Evolutionary conservation across 2,329 filamentous ascomycete genomes (phyloP), one percentile per base, ranked within the genome.

Genomic region (Ceratocystis colombiana): DNA sequence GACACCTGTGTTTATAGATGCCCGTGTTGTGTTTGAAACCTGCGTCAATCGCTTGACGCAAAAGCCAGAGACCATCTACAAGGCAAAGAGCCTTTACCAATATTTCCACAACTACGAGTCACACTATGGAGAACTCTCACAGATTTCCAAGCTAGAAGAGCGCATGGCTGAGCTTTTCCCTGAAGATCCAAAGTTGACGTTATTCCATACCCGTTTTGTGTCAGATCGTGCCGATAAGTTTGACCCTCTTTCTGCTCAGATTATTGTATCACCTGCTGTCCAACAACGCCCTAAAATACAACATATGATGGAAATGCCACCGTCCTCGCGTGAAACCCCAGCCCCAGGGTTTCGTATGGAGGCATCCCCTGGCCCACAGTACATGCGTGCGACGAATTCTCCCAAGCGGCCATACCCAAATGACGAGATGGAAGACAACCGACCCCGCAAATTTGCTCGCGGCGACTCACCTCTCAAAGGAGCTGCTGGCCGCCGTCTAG

Each of bases 91-190:
- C 0, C 83, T 99, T 0, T 96, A 96, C 72, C 80, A 86, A 1
- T 97, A 93, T 76, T 93, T 99, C 74, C 93, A 99, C 76, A 88
- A 92, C 71, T 96, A 96, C 73, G 94, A 99, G 77, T 92, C 91
- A 10, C 87, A 91, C 70, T 99, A 92, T 72, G 94, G 95, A 66
- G 94, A 99, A 73, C 82, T 97, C 4, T 85, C 88, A 5, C 92
- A 97, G 71, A 90, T 99, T 65, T 85, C 86, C 70, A 94, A 95
- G 73, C 80, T 99, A 17, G 95, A 99, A 75, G 88, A 87, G 71
- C 86, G 94, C 61, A 97, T 99, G 91, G 83, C 84, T 25, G 91
- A 96, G 72, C 81, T 96, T n/a, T 99, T 90, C 75, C 92, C 92
- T 0, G 86, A 92, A 67, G 93, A 96, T 71, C 87, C 90, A 2